Conservation (phyloP, 495 filamentous ascomycete species). For the Penicillium nucicola region DNA sequence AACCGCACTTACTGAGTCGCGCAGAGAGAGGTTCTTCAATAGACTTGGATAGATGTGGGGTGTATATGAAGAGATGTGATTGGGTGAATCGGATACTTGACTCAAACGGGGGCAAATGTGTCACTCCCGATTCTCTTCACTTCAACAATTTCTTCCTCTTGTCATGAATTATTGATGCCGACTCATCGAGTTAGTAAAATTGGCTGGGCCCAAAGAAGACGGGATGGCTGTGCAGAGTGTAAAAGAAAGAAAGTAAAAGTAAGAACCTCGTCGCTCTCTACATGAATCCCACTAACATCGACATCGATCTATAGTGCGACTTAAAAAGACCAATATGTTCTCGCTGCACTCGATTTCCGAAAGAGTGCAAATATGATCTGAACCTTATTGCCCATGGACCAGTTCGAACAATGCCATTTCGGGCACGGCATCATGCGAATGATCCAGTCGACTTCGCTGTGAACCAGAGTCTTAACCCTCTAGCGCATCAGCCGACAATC, state of each 20-base stretch:
- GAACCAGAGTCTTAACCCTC: background rate
- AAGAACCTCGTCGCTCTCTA: background rate
- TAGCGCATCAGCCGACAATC: slow-evolving; percentile 13
- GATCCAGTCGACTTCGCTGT: background rate
- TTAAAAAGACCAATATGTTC: slow-evolving; percentile 24
- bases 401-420: background rate
- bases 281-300: background rate
- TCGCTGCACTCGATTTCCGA: slow-evolving; percentile 28
- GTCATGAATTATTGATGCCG: background rate
- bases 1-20: too few relatives aligned
- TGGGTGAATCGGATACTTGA: background rate
- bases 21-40: too few relatives aligned
- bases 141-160: background rate
- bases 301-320: slow-evolving; percentile 20
- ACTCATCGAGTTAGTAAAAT: background rate
- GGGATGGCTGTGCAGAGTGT: slow-evolving; percentile 35
- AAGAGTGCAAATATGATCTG: slow-evolving; percentile 23
- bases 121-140: background rate
- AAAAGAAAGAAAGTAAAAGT: slow-evolving; percentile 34
- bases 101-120: background rate
- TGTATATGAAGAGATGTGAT: background rate
- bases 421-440: background rate
- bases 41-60: background rate
- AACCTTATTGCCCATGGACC: slow-evolving; percentile 12
- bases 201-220: slow-evolving; percentile 11